Conservation (phyloP, 2,329 filamentous ascomycete species). For the Fusarium decemcellulare region DNA sequence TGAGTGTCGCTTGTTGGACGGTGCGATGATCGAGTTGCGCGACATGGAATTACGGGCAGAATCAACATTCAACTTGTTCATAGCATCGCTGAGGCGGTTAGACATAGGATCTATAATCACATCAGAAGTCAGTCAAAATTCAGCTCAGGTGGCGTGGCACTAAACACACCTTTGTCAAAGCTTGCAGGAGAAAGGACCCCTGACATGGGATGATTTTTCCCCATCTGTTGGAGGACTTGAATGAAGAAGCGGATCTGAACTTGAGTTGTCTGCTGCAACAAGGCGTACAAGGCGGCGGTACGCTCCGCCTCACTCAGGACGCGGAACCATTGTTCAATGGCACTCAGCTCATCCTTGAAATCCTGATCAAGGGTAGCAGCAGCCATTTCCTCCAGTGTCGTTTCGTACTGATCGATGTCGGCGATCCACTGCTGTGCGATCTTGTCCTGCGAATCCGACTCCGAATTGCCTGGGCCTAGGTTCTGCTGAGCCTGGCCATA, state of each 20-base stretch:
- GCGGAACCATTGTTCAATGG: slow-evolving; percentile 99
- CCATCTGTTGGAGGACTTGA: slow-evolving; percentile 98
- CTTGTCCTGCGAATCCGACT: slow-evolving; percentile 89
- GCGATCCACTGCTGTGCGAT: slow-evolving; percentile 98
- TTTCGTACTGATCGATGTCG: slow-evolving; percentile 99
- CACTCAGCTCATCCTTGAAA: slow-evolving; percentile 98
- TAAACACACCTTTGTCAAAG: slow-evolving; percentile 88
- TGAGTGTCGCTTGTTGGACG: slow-evolving; percentile 93
- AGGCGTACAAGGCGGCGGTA: slow-evolving; percentile 93
- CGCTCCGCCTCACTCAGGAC: slow-evolving; percentile 97
- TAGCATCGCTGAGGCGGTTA: slow-evolving; percentile 93
- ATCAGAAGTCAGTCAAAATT: slow-evolving; percentile 27
- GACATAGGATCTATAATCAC: slow-evolving; percentile 87
- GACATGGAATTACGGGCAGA: slow-evolving; percentile 88
- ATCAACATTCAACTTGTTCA: slow-evolving; percentile 94
- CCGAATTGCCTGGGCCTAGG: slow-evolving; percentile 76
- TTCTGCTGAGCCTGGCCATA: slow-evolving; percentile 83
- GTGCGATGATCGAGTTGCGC: slow-evolving; percentile 80
- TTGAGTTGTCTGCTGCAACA: slow-evolving; percentile 98
- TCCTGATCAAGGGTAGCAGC: slow-evolving; percentile 98
- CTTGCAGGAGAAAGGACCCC: slow-evolving; percentile 94
- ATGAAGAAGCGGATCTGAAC: slow-evolving; percentile 99
- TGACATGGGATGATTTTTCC: slow-evolving; percentile 97
- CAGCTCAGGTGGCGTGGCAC: neutral
- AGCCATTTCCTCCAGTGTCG: slow-evolving; percentile 98